These are phyloP conservation scores for Umbelopsis ramanniana DNA, from an alignment of 192 early-diverging fungal genomes.

Conservation along the genomic window DNA sequence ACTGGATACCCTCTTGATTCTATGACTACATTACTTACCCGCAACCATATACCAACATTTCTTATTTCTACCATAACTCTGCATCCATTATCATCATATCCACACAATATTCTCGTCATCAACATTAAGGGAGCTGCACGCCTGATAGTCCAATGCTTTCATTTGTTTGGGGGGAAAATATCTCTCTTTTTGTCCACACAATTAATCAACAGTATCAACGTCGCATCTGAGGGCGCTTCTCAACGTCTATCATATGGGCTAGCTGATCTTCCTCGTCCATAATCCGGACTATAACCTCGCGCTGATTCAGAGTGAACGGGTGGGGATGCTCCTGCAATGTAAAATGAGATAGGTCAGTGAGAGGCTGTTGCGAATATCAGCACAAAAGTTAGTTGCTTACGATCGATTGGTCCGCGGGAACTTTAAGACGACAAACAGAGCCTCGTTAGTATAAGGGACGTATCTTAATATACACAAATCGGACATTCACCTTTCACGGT, in stretches of 20 bases:
- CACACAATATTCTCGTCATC: neutral
- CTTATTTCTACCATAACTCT: too few species aligned
- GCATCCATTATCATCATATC: neutral
- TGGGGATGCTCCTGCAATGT: neutral
- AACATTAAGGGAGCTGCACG: neutral
- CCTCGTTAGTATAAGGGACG: neutral
- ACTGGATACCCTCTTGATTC: too few species aligned
- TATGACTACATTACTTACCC: neutral
- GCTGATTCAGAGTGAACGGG: neutral
- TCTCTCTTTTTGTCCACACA: neutral
- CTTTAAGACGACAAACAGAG: neutral
- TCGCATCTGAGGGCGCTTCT: conserved; percentile 4
- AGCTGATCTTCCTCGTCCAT: conserved; percentile 22
- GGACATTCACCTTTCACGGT: conserved; percentile 3
- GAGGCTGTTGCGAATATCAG: neutral
- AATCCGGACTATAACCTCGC: conserved; percentile 19
- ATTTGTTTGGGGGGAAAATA: conserved; percentile 2
- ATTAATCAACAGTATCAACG: conserved; percentile 19
- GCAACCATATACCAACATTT: too few species aligned
- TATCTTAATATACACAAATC: neutral
- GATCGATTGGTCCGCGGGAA: conserved; percentile 7
- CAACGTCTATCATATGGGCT: conserved; percentile 24
- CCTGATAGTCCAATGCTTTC: neutral
- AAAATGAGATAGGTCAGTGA: neutral
- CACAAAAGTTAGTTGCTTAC: neutral